A percentile compares a stretch with the other conserved stretches of the same genome.
Evolutionary conservation across 345 rosid species (phyloP).

Genomic region (Gossypium ekmanianum): DNA sequence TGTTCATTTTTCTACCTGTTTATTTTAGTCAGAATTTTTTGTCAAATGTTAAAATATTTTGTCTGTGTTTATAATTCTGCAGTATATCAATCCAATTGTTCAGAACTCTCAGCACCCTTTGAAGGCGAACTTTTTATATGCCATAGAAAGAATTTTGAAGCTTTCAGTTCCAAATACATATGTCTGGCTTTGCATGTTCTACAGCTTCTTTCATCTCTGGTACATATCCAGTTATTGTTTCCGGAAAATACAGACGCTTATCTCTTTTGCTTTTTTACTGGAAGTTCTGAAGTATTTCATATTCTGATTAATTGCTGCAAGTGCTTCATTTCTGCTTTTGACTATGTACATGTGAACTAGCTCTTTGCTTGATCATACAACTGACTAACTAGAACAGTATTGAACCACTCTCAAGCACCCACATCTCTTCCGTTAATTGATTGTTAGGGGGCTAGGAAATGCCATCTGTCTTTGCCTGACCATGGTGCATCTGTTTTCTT

Average conservation of each 20-base stretch:
- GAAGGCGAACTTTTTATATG: constrained; percentile 80
- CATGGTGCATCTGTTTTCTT: constrained; percentile 7
- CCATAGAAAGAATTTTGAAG: constrained; percentile 90
- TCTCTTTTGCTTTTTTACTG: background rate
- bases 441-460: background rate
- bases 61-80: constrained; percentile 36
- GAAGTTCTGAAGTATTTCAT: background rate
- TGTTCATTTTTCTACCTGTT: constrained; percentile 13
- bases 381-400: background rate
- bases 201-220: constrained; percentile 97
- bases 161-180: constrained; percentile 92
- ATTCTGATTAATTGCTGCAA: background rate
- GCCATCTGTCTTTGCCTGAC: background rate
- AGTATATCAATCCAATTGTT: constrained; percentile 97
- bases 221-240: constrained; percentile 28
- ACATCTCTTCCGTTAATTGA: background rate
- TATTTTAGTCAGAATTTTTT: background rate
- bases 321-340: background rate
- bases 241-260: background rate
- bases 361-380: background rate
- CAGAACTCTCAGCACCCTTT: constrained; percentile 93
- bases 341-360: background rate
- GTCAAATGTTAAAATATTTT: constrained; percentile 20
- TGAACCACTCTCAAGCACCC: background rate
- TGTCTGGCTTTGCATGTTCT: constrained; percentile 99